Evolutionary conservation across 345 rosid species (phyloP).

Genomic region (Geranium rotundifolium): DNA sequence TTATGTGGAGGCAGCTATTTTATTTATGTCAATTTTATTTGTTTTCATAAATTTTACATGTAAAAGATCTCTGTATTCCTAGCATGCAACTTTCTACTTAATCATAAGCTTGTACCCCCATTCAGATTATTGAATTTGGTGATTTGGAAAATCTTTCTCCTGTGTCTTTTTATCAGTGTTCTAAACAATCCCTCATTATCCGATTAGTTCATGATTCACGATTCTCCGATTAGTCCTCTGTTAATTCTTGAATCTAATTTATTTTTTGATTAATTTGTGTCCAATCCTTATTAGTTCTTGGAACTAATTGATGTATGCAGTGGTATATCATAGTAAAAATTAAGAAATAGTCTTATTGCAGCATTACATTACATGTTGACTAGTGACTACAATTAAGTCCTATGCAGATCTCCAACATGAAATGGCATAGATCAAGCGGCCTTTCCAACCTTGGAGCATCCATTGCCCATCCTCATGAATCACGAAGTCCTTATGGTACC

Average conservation of each 20-base stretch:
- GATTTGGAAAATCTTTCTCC: slow-evolving; percentile 9
- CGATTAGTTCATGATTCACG: too few species aligned
- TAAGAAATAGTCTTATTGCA: too few species aligned
- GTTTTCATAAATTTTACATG: not conserved
- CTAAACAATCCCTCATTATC: too few species aligned
- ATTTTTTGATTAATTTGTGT: too few species aligned
- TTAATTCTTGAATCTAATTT: too few species aligned
- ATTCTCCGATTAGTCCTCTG: too few species aligned
- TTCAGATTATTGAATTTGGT: not conserved
- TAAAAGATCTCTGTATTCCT: not conserved
- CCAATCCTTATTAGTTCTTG: too few species aligned
- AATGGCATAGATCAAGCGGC: slow-evolving; percentile 49
- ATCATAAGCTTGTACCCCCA: not conserved
- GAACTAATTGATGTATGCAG: too few species aligned
- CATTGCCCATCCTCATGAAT: slow-evolving; percentile 54
- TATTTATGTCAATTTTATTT: not conserved
- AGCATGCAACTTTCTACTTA: not conserved
- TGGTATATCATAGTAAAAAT: too few species aligned
- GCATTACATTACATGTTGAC: too few species aligned
- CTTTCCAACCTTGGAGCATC: slow-evolving; percentile 93
- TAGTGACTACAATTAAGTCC: too few species aligned
- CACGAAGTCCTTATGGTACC: slow-evolving; percentile 52
- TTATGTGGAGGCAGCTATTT: not conserved
- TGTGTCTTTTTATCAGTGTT: too few species aligned
- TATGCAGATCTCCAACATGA: slow-evolving; percentile 57